phyloP scores from a whole-genome alignment of 176 grass and related monocot species.

The Phoenix roebelenii region DNA sequence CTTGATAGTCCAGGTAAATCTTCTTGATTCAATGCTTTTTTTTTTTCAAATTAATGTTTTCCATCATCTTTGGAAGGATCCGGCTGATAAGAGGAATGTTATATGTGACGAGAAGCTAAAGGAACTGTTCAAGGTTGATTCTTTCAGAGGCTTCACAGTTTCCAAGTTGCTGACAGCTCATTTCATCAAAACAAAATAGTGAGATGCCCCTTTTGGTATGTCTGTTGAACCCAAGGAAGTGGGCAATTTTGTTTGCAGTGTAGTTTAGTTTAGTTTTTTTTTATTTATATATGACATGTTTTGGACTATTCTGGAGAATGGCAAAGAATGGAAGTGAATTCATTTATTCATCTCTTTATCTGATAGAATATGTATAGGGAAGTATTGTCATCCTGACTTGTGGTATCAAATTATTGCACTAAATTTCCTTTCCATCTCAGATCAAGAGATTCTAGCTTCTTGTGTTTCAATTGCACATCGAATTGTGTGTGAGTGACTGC shows the following conservation, averaged over 20 bases:
- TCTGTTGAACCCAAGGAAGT: slow-evolving; percentile 33
- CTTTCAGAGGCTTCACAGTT: slow-evolving; percentile 69
- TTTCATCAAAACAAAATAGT: slow-evolving; percentile 62
- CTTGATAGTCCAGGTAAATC: not conserved
- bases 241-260: slow-evolving; percentile 35
- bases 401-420: no score
- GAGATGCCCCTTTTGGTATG: slow-evolving; percentile 24
- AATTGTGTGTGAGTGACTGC: no score
- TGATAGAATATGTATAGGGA: no score
- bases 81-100: slow-evolving; percentile 93
- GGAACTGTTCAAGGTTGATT: slow-evolving; percentile 81
- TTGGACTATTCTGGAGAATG: no score
- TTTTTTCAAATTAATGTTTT: slow-evolving; percentile 5
- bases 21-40: slow-evolving; percentile 11
- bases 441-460: no score
- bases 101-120: slow-evolving; percentile 94
- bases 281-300: no score
- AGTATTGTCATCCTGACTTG: no score
- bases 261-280: no score
- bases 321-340: no score
- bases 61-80: slow-evolving; percentile 55
- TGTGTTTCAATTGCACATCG: no score
- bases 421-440: no score
- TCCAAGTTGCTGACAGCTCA: slow-evolving; percentile 78
- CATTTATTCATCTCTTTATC: no score